A percentile compares a stretch with the other conserved stretches of the same genome.
Evolutionary conservation across 2,329 filamentous ascomycete genomes (phyloP).

Genomic region (Bipolaris cookei): DNA sequence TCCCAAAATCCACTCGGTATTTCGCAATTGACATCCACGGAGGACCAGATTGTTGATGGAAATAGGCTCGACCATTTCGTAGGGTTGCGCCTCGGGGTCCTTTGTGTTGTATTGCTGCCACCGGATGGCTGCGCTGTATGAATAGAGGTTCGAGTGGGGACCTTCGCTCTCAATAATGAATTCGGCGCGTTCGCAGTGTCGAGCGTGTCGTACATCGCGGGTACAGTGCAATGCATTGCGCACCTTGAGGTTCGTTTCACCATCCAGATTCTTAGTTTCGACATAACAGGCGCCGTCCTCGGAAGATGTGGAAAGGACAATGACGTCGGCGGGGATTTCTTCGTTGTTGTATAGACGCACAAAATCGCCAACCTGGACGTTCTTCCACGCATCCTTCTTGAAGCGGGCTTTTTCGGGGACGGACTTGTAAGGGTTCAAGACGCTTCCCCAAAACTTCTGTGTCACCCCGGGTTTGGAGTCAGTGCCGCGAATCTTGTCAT

Average conservation of each 20-base stretch:
- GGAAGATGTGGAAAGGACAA: conserved; percentile 92
- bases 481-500: conserved; percentile 35
- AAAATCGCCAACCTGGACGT: conserved; percentile 91
- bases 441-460: conserved; percentile 65
- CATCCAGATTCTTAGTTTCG: conserved; percentile 97
- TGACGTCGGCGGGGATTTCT: conserved; percentile 89
- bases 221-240: conserved; percentile 88
- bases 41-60: conserved; percentile 94
- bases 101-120: conserved; percentile 78
- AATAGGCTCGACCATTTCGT: conserved; percentile 88
- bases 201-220: conserved; percentile 80
- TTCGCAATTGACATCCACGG: conserved; percentile 89
- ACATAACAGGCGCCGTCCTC: conserved; percentile 94
- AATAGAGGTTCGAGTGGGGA: conserved; percentile 92
- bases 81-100: conserved; percentile 66
- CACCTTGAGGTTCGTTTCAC: conserved; percentile 96
- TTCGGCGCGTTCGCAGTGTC: conserved; percentile 87
- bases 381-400: conserved; percentile 95
- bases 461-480: conserved; percentile 36
- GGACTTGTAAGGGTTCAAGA: conserved; percentile 75
- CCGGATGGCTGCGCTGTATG: conserved; percentile 87
- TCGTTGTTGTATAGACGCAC: conserved; percentile 96
- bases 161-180: conserved; percentile 90
- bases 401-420: conserved; percentile 78
- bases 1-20: conserved; percentile 94